These are phyloP conservation scores for Botryotinia globosa DNA, from an alignment of 2,329 filamentous ascomycete species.

Conservation along the genomic window DNA sequence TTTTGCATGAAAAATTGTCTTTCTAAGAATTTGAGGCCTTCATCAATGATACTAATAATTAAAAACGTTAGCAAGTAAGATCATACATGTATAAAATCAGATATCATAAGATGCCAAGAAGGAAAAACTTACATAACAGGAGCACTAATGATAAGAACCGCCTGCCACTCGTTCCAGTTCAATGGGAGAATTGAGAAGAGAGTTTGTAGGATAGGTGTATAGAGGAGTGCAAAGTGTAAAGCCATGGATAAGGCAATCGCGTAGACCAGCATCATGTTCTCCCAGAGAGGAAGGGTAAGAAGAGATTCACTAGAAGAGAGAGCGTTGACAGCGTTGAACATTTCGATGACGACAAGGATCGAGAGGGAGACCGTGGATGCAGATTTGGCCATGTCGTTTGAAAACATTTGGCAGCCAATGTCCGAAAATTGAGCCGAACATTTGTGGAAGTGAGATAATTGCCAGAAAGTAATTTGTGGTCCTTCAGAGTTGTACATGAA, in stretches of 20 bases:
- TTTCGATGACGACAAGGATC: slow-evolving; percentile 93
- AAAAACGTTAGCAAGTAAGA: background rate
- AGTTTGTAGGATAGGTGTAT: slow-evolving; percentile 81
- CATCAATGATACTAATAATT: slow-evolving; percentile 60
- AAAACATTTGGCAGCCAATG: slow-evolving; percentile 90
- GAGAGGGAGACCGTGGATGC: slow-evolving; percentile 92
- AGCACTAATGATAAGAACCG: slow-evolving; percentile 81
- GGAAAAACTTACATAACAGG: slow-evolving; percentile 75
- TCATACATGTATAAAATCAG: slow-evolving; percentile 13
- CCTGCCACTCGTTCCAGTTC: slow-evolving; percentile 85
- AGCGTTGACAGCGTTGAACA: slow-evolving; percentile 99
- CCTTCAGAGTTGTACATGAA: slow-evolving; percentile 94
- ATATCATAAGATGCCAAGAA: background rate
- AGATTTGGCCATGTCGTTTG: slow-evolving; percentile 78
- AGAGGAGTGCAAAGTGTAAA: slow-evolving; percentile 90
- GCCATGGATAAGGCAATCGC: slow-evolving; percentile 91
- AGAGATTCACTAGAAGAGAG: slow-evolving; percentile 93
- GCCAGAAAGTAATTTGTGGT: slow-evolving; percentile 86
- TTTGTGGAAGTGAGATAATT: slow-evolving; percentile 89
- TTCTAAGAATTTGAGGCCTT: slow-evolving; percentile 63
- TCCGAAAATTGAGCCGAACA: slow-evolving; percentile 83
- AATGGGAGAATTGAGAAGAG: slow-evolving; percentile 90
- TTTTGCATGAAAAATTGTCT: slow-evolving; percentile 47
- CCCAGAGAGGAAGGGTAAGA: slow-evolving; percentile 90
- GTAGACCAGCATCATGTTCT: slow-evolving; percentile 97